These are phyloP conservation scores for Chlamydomonas asymmetrica DNA, from an alignment of 139 green algal genomes.

Conservation along the genomic window DNA sequence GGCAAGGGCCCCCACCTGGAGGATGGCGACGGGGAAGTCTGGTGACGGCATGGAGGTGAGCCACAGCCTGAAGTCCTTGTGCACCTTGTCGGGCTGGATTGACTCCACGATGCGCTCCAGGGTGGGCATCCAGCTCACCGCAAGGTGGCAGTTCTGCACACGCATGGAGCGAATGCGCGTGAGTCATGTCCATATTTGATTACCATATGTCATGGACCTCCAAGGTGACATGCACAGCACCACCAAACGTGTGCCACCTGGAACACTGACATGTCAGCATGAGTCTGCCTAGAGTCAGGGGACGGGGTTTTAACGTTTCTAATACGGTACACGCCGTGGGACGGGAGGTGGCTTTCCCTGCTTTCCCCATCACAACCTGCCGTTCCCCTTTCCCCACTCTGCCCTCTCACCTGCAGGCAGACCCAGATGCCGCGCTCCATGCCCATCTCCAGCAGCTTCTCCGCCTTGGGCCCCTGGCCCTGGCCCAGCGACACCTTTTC, in stretches of 20 bases:
- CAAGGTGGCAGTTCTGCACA: conserved; percentile 78
- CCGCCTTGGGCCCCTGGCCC: conserved; percentile 82
- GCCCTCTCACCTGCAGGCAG: conserved; percentile 53
- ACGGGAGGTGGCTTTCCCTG: too few species aligned
- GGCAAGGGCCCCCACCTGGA: conserved; percentile 47
- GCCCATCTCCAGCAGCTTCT: conserved; percentile 66
- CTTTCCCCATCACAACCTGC: too few species aligned
- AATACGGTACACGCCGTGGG: too few species aligned
- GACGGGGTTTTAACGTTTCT: too few species aligned
- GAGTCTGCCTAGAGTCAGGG: too few species aligned
- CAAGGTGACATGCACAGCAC: too few species aligned
- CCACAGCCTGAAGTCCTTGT: conserved; percentile 83
- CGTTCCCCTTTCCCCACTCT: too few species aligned
- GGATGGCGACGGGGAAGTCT: conserved; percentile 73
- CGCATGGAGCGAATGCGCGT: neutral
- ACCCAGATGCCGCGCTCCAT: conserved; percentile 74
- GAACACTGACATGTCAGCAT: too few species aligned
- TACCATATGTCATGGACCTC: too few species aligned
- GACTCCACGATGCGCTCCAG: conserved; percentile 77
- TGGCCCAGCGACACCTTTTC: conserved; percentile 84
- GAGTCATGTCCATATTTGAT: too few species aligned
- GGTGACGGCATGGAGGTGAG: conserved; percentile 75
- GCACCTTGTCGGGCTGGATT: conserved; percentile 61
- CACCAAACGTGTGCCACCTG: too few species aligned
- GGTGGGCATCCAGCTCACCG: conserved; percentile 74